A percentile compares a stretch with the other conserved stretches of the same genome.
Conservation (phyloP, 2,329 filamentous ascomycete species). For the Aureobasidium sp. region DNA sequence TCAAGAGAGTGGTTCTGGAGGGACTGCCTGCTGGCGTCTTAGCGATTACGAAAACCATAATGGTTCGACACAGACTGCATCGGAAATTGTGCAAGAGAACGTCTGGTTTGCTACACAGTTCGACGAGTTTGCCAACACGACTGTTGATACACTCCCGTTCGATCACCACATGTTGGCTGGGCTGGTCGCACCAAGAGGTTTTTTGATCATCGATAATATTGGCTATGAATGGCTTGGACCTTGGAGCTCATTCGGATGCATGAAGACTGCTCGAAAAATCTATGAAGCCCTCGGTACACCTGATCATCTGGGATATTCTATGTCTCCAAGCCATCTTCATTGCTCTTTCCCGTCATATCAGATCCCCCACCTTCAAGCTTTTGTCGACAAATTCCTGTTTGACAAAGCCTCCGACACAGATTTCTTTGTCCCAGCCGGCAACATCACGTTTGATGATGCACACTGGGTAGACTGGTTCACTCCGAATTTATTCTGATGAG, state of each 20-base stretch:
- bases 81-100: conserved; percentile 52
- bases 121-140: conserved; percentile 42
- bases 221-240: conserved; percentile 51
- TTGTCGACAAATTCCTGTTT: conserved; percentile 48
- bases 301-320: conserved; percentile 50
- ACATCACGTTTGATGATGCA: conserved; percentile 26
- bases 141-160: conserved; percentile 38
- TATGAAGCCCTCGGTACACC: conserved; percentile 47
- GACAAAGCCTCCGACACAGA: conserved; percentile 23
- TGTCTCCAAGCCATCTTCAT: conserved; percentile 47
- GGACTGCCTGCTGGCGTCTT: conserved; percentile 51
- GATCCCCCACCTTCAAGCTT: conserved; percentile 44
- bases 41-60: conserved; percentile 33
- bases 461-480: conserved; percentile 10
- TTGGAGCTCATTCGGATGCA: conserved; percentile 49
- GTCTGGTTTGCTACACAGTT: conserved; percentile 54
- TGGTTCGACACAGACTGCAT: conserved; percentile 53
- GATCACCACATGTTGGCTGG: conserved; percentile 53
- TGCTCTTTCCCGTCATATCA: conserved; percentile 48
- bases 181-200: conserved; percentile 47
- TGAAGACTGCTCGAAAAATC: conserved; percentile 46
- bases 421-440: conserved; percentile 21
- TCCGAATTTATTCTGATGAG: not conserved
- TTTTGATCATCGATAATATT: conserved; percentile 50
- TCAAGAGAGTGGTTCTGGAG: conserved; percentile 53